Percentiles rank a stretch among this genome's conserved stretches.
phyloP scores from a whole-genome alignment of 305 asterid species.

The Ajuga reptans region DNA sequence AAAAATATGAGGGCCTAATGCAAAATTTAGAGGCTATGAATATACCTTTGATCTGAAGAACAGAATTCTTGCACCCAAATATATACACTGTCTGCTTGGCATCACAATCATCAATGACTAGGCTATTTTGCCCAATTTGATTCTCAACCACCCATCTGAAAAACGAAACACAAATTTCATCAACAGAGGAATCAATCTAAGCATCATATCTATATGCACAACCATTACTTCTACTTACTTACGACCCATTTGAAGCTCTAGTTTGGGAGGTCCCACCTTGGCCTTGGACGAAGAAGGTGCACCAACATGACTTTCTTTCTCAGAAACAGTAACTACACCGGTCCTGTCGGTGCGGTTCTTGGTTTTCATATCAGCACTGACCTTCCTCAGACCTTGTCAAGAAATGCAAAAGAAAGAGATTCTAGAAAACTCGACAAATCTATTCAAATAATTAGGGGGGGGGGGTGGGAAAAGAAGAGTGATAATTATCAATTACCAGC shows the following conservation, averaged over 20 bases:
- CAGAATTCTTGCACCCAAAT: slow-evolving; percentile 77
- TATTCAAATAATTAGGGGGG: neutral
- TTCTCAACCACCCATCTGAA: slow-evolving; percentile 95
- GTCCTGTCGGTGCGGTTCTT: slow-evolving; percentile 78
- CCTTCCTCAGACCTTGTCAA: slow-evolving; percentile 70
- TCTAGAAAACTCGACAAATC: neutral
- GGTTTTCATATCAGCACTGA: slow-evolving; percentile 82
- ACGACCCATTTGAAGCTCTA: slow-evolving; percentile 96
- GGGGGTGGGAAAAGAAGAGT: neutral
- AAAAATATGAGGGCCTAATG: neutral
- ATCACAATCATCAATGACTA: slow-evolving; percentile 81
- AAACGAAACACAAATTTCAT: slow-evolving; percentile 1
- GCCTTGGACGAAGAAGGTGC: slow-evolving; percentile 48
- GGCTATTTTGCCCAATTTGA: slow-evolving; percentile 59
- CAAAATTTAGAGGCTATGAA: neutral
- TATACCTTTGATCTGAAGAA: slow-evolving; percentile 71
- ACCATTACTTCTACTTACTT: slow-evolving; percentile 48
- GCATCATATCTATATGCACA: neutral
- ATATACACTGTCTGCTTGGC: slow-evolving; percentile 79
- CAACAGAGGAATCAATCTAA: slow-evolving; percentile 1
- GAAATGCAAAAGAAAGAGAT: neutral
- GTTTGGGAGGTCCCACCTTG: slow-evolving; percentile 70
- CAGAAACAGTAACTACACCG: slow-evolving; percentile 48
- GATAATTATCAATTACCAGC: slow-evolving; percentile 40
- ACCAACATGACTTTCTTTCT: slow-evolving; percentile 41